These are phyloP conservation scores for Aspergillus nanangensis DNA, from an alignment of 495 filamentous ascomycete species.

Conservation along the genomic window DNA sequence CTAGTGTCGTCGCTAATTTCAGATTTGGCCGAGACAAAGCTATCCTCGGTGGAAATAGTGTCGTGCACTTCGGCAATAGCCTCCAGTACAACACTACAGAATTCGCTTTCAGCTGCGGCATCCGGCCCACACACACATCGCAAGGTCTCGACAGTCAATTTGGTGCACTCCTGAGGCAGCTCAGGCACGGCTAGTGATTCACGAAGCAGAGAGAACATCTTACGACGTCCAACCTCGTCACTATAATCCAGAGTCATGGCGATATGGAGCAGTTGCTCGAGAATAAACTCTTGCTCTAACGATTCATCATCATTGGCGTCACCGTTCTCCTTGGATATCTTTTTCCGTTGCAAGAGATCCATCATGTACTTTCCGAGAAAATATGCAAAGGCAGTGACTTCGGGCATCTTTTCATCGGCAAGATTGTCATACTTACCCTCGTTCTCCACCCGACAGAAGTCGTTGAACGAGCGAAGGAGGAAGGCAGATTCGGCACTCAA, in stretches of 20 bases:
- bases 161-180: slow-evolving; percentile 87
- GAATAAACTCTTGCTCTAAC: slow-evolving; percentile 85
- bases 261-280: slow-evolving; percentile 92
- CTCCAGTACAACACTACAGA: slow-evolving; percentile 88
- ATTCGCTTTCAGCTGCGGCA: slow-evolving; percentile 79
- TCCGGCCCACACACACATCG: slow-evolving; percentile 75
- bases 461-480: slow-evolving; percentile 85
- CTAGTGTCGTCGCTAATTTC: slow-evolving; percentile 65
- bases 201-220: slow-evolving; percentile 87
- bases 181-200: slow-evolving; percentile 82
- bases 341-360: slow-evolving; percentile 64
- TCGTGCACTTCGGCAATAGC: slow-evolving; percentile 95
- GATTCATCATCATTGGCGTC: slow-evolving; percentile 75
- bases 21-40: slow-evolving; percentile 86
- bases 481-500: slow-evolving; percentile 84
- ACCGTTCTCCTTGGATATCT: slow-evolving; percentile 46
- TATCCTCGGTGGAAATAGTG: slow-evolving; percentile 74
- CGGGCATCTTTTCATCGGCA: slow-evolving; percentile 89
- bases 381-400: slow-evolving; percentile 83
- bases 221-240: slow-evolving; percentile 88
- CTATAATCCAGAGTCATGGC: slow-evolving; percentile 87
- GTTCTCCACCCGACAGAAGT: slow-evolving; percentile 73
- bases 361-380: slow-evolving; percentile 76
- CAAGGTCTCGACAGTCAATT: slow-evolving; percentile 78
- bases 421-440: slow-evolving; percentile 66